These are phyloP conservation scores for Umbelopsis sp. DNA, from an alignment of 192 early-diverging fungal genomes.

Conservation along the genomic window DNA sequence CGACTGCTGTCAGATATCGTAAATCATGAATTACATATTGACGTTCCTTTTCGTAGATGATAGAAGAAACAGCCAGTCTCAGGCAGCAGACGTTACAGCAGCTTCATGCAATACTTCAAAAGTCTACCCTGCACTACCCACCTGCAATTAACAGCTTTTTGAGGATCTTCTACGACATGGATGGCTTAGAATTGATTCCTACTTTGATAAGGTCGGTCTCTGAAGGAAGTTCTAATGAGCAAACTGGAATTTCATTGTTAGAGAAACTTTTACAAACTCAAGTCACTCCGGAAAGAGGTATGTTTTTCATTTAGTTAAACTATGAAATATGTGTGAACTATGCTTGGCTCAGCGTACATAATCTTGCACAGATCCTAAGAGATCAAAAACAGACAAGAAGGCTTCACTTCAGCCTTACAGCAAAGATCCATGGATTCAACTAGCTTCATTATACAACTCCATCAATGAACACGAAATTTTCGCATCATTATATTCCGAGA, in stretches of 20 bases:
- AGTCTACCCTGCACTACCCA: constrained; percentile 37
- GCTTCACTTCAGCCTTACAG: constrained; percentile 2
- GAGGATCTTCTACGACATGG: constrained; percentile 49
- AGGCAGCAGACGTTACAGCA: constrained; percentile 28
- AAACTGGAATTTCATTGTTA: constrained; percentile 51
- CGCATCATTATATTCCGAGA: constrained; percentile 60
- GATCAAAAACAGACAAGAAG: neutral
- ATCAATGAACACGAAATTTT: constrained; percentile 67
- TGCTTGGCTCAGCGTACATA: too few relatives aligned
- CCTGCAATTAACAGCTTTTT: constrained; percentile 53
- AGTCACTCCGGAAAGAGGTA: constrained; percentile 31
- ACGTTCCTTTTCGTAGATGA: constrained; percentile 8
- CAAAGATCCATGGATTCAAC: constrained; percentile 54
- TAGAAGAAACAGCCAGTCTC: constrained; percentile 26
- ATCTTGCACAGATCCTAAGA: neutral
- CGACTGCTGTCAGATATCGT: neutral
- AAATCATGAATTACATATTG: neutral
- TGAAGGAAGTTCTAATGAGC: constrained; percentile 50
- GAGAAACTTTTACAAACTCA: constrained; percentile 45
- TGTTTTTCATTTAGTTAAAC: neutral
- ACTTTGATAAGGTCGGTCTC: constrained; percentile 34
- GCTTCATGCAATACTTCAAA: constrained; percentile 37
- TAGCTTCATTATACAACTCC: constrained; percentile 63
- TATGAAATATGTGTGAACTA: neutral
- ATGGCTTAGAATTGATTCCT: constrained; percentile 32